A percentile compares a stretch with the other conserved stretches of the same genome.
Conservation (phyloP, 2,329 filamentous ascomycete genomes). For the Curvularia spicifera region DNA sequence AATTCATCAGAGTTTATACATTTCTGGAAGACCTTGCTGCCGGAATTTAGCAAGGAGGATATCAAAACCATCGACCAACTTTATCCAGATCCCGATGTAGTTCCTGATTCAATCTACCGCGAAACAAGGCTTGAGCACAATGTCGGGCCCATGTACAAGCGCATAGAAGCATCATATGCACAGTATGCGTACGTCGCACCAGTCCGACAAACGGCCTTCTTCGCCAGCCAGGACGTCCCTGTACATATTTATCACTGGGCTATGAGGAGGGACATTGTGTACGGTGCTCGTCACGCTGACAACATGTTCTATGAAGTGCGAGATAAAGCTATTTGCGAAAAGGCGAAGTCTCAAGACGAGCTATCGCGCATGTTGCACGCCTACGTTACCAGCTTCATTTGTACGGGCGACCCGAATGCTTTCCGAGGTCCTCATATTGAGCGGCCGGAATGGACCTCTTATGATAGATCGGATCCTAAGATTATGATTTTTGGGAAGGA, state of each 20-base stretch:
- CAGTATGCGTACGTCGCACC: constrained; percentile 71
- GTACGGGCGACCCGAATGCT: constrained; percentile 41
- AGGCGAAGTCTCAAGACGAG: constrained; percentile 37
- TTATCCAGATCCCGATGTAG: constrained; percentile 65
- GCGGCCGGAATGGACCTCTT: constrained; percentile 32
- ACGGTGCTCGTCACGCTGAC: constrained; percentile 45
- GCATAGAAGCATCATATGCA: constrained; percentile 66
- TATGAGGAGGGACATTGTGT: constrained; percentile 50
- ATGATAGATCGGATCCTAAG: constrained; percentile 17
- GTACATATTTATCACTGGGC: constrained; percentile 69
- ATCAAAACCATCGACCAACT: constrained; percentile 62
- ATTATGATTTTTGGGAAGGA: constrained; percentile 64
- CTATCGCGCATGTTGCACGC: constrained; percentile 40
- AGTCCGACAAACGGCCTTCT: constrained; percentile 65
- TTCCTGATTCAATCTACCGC: constrained; percentile 52
- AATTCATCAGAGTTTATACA: constrained; percentile 60
- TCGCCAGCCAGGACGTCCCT: constrained; percentile 38
- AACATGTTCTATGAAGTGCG: constrained; percentile 46
- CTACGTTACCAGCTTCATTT: constrained; percentile 43
- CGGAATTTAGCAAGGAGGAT: constrained; percentile 60
- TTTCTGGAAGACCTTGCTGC: constrained; percentile 69
- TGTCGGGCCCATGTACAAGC: constrained; percentile 61
- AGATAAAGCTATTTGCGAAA: constrained; percentile 26
- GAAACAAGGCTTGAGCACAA: constrained; percentile 41
- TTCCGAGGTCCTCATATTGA: constrained; percentile 17